A percentile compares a stretch with the other conserved stretches of the same genome.
phyloP scores from a whole-genome alignment of 176 grass and related monocot species.

The Canna indica region DNA sequence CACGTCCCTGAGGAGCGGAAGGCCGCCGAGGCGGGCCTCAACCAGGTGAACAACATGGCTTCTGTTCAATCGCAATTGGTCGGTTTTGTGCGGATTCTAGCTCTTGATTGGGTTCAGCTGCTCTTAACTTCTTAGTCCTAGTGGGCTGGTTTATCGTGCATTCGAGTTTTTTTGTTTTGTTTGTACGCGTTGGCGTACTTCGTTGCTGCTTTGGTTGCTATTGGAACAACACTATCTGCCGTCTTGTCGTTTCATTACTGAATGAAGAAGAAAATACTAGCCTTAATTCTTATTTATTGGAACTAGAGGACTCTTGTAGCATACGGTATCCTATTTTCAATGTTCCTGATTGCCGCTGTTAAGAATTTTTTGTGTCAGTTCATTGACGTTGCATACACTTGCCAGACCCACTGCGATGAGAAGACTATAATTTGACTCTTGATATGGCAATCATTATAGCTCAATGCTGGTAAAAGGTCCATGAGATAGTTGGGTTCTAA shows the following conservation, averaged over 20 bases:
- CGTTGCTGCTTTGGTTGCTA: not conserved
- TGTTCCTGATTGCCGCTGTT: not conserved
- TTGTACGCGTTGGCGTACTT: not conserved
- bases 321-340: not conserved
- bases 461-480: not conserved
- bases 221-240: not conserved
- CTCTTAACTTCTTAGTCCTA: not conserved
- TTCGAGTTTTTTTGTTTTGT: not conserved
- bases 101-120: not conserved
- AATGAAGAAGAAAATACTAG: not conserved
- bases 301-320: not conserved
- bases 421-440: not conserved
- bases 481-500: not conserved
- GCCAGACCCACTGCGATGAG: not conserved
- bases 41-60: conserved; percentile 3
- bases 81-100: not conserved
- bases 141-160: not conserved
- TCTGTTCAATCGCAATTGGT: not conserved
- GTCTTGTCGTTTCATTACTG: not conserved
- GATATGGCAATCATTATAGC: not conserved
- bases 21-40: conserved; percentile 14
- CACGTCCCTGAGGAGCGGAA: conserved; percentile 15
- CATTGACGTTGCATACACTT: not conserved
- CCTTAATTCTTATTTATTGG: not conserved
- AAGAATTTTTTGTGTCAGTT: not conserved